Conservation (phyloP, 305 asterid species). For the Lippia alba region DNA sequence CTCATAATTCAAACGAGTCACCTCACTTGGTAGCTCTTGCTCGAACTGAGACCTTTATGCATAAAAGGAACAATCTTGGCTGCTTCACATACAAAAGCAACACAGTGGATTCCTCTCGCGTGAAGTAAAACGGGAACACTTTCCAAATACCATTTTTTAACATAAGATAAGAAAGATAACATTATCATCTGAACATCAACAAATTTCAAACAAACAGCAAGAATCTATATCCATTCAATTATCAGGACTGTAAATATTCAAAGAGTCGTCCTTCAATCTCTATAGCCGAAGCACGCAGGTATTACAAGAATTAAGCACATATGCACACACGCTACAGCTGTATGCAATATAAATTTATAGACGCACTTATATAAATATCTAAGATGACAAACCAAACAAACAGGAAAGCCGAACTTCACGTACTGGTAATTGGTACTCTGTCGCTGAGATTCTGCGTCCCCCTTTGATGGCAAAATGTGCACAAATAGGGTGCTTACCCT, state of each 20-base stretch:
- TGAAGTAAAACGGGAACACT: no score
- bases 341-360: constrained; percentile 19
- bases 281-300: not conserved
- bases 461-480: constrained; percentile 97
- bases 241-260: not conserved
- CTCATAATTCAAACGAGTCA: no score
- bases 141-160: not conserved
- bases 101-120: not conserved
- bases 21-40: no score
- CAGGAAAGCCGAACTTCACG: constrained; percentile 36
- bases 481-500: constrained; percentile 81
- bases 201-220: not conserved
- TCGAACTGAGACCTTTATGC: not conserved
- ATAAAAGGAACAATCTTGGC: no score
- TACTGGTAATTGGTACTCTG: constrained; percentile 90
- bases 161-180: not conserved
- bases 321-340: not conserved
- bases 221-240: constrained; percentile 12
- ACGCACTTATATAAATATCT: constrained; percentile 26
- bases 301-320: constrained; percentile 1
- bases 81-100: not conserved
- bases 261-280: constrained; percentile 7
- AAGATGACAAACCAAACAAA: constrained; percentile 24
- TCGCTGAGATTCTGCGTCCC: constrained; percentile 79
- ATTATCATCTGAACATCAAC: constrained; percentile 8